Evolutionary conservation across 768 basidiomycete genomes (phyloP), one percentile per base, ranked within the genome.

Genomic region (Mycena kentingensis): DNA sequence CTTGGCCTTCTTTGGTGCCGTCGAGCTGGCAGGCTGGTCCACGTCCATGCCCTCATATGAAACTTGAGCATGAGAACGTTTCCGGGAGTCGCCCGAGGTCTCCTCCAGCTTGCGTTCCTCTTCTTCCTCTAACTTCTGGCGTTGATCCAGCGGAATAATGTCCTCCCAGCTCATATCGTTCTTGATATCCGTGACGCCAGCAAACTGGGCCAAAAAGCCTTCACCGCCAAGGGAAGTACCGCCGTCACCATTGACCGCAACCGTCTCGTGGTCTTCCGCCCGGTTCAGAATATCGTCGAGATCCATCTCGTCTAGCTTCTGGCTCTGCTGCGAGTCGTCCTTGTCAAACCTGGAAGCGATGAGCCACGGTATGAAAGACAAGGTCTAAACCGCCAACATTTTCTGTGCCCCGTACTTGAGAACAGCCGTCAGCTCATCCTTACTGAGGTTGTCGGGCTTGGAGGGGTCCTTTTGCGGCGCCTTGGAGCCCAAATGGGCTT

Each of bases 111-210:
- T 85, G 52, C 81, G 77, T 52, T 86, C 79, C 54, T 87, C 86
- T 54, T 92, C 94, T 25, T 81, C 79, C 54, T 93, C 93, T 37
- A 87, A 83, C 66, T 83, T 85, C 68, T 87, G 84, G 5, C 97
- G 87, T 63, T 93, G 93, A 21, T 95, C 93, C 8, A 89, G 68
- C 16, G 97, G 97, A 62, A 99, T 98, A 70, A 99, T 98, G 55
- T 98, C 97, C 66, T 99, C 97, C 97, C 97, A 99, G 64, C 71
- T 93, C 84, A 96, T 93, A 73, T 98, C 96, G 66, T 94, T 93
- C 80, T 98, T 98, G 66, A 99, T 86, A 68, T 99, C 97, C 70
- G 93, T 97, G 60, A 98, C 92, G 44, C 87, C 87, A 19, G 96
- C 95, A 67, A 98, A 96, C 58, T 91, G 88, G 22, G 94, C 87